Conservation (phyloP, 768 basidiomycete species). For the Mycena epipterygia region DNA sequence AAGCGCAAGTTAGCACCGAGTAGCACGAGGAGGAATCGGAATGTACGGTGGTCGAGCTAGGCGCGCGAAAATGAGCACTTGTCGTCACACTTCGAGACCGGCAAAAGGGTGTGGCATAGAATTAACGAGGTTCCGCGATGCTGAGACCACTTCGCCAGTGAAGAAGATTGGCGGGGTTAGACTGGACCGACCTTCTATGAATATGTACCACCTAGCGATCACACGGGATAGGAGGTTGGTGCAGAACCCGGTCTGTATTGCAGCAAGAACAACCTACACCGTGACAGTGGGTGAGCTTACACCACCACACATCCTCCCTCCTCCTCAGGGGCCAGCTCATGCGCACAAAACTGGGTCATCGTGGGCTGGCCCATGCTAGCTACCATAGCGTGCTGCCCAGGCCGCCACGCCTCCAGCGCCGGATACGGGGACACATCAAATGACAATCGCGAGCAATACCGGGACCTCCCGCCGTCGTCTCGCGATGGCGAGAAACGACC, state of each 20-base stretch:
- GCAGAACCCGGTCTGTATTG: background rate
- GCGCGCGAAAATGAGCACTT: no score
- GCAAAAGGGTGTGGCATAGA: no score
- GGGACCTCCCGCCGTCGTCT: background rate
- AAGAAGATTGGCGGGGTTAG: no score
- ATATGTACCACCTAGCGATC: no score
- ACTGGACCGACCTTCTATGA: no score
- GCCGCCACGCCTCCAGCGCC: background rate
- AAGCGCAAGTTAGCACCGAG: no score
- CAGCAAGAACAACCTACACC: background rate
- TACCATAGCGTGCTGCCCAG: background rate
- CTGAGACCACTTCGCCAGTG: no score
- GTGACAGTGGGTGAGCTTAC: background rate
- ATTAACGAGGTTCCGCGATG: no score
- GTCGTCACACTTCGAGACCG: no score
- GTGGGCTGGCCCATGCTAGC: conserved; percentile 1
- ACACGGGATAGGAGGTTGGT: no score
- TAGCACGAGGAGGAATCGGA: no score
- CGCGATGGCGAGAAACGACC: background rate
- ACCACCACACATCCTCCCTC: conserved; percentile 1
- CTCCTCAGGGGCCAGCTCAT: background rate
- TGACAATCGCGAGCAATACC: background rate
- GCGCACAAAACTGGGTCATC: conserved; percentile 17
- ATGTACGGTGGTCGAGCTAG: no score
- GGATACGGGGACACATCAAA: conserved; percentile 18